Percentiles rank a stretch among this genome's conserved stretches.
Conservation (phyloP, 306 rosid species). For the Albizia julibrissin region DNA sequence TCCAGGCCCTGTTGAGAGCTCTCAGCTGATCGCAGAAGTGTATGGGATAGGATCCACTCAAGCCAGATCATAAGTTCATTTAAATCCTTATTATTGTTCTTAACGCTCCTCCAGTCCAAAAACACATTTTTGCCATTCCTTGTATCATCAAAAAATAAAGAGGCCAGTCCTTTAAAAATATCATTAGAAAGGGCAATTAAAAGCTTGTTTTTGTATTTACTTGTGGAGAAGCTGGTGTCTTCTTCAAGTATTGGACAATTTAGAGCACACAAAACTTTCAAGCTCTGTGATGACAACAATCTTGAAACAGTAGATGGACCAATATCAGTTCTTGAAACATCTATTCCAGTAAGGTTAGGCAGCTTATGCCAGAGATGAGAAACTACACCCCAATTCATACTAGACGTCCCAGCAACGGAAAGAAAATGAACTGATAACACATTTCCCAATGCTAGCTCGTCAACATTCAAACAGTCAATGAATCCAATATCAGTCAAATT, state of each 20-base stretch:
- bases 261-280: conserved; percentile 89
- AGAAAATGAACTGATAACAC: conserved; percentile 76
- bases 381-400: conserved; percentile 87
- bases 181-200: conserved; percentile 78
- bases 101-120: conserved; percentile 79
- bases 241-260: conserved; percentile 86
- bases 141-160: conserved; percentile 69
- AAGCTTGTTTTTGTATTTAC: conserved; percentile 76
- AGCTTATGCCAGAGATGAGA: conserved; percentile 89
- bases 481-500: conserved; percentile 83
- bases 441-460: conserved; percentile 83
- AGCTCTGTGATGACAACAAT: conserved; percentile 69
- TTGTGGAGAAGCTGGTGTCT: conserved; percentile 60
- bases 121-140: conserved; percentile 73
- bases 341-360: conserved; percentile 83
- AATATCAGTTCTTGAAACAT: conserved; percentile 93
- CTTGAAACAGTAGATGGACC: conserved; percentile 76
- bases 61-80: conserved; percentile 91
- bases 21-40: conserved; percentile 95
- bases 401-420: conserved; percentile 89
- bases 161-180: conserved; percentile 78
- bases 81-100: conserved; percentile 63
- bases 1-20: conserved; percentile 92
- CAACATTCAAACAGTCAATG: conserved; percentile 89
- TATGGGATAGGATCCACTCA: conserved; percentile 98